Base-by-base conservation (phyloP, 345 rosid species). In the Gossypium sturtianum region DNA sequence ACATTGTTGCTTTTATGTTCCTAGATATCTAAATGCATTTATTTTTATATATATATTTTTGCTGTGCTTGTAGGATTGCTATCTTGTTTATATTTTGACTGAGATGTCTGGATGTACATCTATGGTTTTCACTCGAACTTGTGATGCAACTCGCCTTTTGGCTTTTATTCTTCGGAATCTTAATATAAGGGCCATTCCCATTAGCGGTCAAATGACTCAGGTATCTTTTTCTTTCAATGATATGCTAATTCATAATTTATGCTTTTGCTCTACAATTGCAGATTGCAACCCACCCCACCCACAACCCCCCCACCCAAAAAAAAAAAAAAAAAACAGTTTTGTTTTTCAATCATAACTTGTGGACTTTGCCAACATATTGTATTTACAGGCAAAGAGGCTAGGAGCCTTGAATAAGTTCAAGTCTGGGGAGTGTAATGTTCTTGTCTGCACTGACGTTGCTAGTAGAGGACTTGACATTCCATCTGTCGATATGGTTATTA, bases 391-490 rank as follows among this genome's bases (percentile, higher is more conserved):
- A 29, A 95, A 93, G 80, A 91, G 99, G 80, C 91, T 95, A 53
- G 97, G 99, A 75, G 96, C 99, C 70, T 84, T 95, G 77, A 95
- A 86, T 76, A 91, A 88, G 87, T 95, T 95, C 77, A 91, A 93
- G 84, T 91, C 98, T 67, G 94, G 93, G 76, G 98, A 93, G 80
- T 95, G 97, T 79, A 90, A 90, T 78, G 86, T 93, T 77, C 94
- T 95, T 76, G 87, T 93, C 79, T 93, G 97, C 79, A 95, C 98
- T 27, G 97, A 95, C 77, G 98, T 93, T 77, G 99, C 99, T 47
- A 93, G 98, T 79, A 89, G 99, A 87, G 99, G 98, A 75, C 98
- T 95, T 11, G 97, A 95, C 86, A 93, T 95, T 80, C 96, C 98
- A 1, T 85, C 98, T 1, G 99, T 93, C n/a, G 99, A 93, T 82